Percentiles rank a stretch among this genome's conserved stretches.
phyloP scores from a whole-genome alignment of 148 eudicot species.

The Chenopodium album region DNA sequence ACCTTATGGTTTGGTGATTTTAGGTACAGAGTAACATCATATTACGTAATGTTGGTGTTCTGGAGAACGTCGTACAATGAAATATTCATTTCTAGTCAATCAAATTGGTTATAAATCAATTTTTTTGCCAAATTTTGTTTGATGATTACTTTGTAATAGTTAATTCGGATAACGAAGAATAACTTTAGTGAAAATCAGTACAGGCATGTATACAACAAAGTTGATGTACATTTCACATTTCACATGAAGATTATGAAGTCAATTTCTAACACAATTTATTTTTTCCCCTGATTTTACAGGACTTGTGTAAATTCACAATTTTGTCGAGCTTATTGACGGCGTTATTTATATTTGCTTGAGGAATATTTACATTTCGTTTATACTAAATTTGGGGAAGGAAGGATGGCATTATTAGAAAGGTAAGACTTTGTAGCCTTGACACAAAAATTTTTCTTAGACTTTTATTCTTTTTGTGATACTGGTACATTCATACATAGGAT shows the following conservation, averaged over 20 bases:
- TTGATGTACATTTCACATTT: too few relatives aligned
- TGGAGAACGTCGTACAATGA: background rate
- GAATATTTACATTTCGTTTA: conserved; percentile 13
- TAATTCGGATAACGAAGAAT: background rate
- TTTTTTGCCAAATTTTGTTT: background rate
- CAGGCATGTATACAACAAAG: too few relatives aligned
- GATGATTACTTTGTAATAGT: too few relatives aligned
- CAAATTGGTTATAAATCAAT: too few relatives aligned
- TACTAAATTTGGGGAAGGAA: conserved; percentile 10
- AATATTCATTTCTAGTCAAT: too few relatives aligned
- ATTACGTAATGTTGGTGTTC: background rate
- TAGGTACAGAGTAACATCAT: background rate
- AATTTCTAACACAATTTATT: background rate
- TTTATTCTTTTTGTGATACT: background rate
- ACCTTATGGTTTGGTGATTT: background rate
- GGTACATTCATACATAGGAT: background rate
- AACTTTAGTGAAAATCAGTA: background rate
- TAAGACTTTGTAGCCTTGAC: background rate
- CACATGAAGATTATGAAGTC: background rate
- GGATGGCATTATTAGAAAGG: conserved; percentile 15
- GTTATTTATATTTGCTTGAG: conserved; percentile 30
- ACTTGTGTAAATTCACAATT: conserved; percentile 23
- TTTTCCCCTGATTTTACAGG: conserved; percentile 36
- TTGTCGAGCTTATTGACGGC: conserved; percentile 29
- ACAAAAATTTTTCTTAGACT: too few relatives aligned